Evolutionary conservation across 768 basidiomycete species (phyloP).

Genomic region (Lactarius hengduanensis): DNA sequence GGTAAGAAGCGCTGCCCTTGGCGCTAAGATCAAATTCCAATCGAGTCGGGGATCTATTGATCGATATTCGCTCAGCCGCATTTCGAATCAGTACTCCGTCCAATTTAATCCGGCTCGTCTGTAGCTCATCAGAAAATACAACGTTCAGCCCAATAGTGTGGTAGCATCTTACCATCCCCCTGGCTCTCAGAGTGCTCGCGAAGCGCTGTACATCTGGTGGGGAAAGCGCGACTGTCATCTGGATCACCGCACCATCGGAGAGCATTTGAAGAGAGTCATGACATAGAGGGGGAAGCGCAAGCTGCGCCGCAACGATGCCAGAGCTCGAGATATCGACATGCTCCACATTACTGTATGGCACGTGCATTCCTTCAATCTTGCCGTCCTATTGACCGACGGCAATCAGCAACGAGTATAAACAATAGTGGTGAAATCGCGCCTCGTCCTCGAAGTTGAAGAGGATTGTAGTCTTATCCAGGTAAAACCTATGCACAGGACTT

Average conservation of each 20-base stretch:
- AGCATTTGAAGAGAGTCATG: conserved; percentile 15
- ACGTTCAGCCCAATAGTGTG: background rate
- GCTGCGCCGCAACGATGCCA: conserved; percentile 9
- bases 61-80: conserved; percentile 19
- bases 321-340: conserved; percentile 18
- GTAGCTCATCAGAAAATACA: background rate
- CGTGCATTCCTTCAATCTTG: conserved; percentile 24
- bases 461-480: conserved; percentile 24
- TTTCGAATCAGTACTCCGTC: conserved; percentile 16
- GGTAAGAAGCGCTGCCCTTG: conserved; percentile 20
- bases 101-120: conserved; percentile 17
- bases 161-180: conserved; percentile 15
- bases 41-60: conserved; percentile 22
- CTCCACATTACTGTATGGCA: conserved; percentile 15
- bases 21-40: conserved; percentile 22
- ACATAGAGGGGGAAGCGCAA: conserved; percentile 15
- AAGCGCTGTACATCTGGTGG: conserved; percentile 14
- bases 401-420: background rate
- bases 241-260: background rate
- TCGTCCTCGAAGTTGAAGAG: conserved; percentile 26
- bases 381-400: conserved; percentile 15
- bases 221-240: conserved; percentile 13
- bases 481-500: conserved; percentile 22
- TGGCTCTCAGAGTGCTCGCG: conserved; percentile 10
- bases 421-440: conserved; percentile 10